Base-by-base conservation (phyloP, 257 asterid genomes). In the Anisodus acutangulus region DNA sequence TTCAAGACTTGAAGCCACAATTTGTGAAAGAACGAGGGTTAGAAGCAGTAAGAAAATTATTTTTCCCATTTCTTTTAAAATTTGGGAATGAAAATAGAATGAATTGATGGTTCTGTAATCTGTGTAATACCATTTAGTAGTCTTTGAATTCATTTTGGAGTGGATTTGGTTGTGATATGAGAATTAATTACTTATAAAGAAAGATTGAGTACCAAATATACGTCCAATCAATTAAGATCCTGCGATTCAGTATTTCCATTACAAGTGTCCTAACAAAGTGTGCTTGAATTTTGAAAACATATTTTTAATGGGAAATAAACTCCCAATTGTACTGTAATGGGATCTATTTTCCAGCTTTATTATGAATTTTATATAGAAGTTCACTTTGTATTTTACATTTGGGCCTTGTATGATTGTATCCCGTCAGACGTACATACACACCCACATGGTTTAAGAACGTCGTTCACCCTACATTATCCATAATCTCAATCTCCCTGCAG, bases 31-130 rank as follows among this genome's bases (percentile, higher is more conserved):
- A 11, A 19, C 6, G 19, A 72, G 10, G 11, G 6, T 10, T 19
- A 72, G 2, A n/a, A 71, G 58, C n/a, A 19, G 11, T 11, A 72
- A 72, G 60, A 72, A 10, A 72, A 49, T 47, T 10, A 47, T 47
- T 19, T 72, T 72, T 11, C 4, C 60, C 80, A 72, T 72, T 22
- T 72, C n/a, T 72, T 19, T 72, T 10, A 71, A 41, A 71, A 71
- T 72, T 13, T 4, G 2, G 5, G 0, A 43, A 70, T 17, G 31
- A 72, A 72, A 45, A 63, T 22, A 22, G 69, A 19, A 63, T 63
- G 69, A 2, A 19, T 22, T 72, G n/a, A 45, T 72, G 55, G n/a
- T 70, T 70, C 0, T 70, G n/a, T n/a, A n/a, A n/a, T n/a, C n/a
- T n/a, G 15, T 69, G 51, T 41, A 41, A 17, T 69, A 41, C 15